Conservation (phyloP, 306 rosid species). For the Dryas alaskensis region DNA sequence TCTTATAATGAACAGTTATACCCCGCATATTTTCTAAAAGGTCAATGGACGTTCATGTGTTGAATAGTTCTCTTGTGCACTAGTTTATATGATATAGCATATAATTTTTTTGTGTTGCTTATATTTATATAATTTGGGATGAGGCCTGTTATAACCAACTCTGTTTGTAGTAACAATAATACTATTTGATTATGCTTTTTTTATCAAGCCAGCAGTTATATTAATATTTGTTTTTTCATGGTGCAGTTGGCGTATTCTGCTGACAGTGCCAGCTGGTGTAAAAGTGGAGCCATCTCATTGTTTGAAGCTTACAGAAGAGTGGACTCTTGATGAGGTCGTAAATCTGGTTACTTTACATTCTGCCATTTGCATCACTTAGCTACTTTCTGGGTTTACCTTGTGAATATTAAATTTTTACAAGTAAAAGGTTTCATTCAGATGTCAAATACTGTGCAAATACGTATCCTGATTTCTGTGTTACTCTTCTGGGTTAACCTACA, state of each 20-base stretch:
- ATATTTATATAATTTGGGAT: background rate
- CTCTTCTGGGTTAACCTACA: background rate
- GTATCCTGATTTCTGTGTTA: background rate
- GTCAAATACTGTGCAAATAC: background rate
- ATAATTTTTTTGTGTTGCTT: background rate
- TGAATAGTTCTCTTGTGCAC: background rate
- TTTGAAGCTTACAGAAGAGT: constrained; percentile 59
- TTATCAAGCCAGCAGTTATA: background rate
- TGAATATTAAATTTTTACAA: constrained; percentile 3
- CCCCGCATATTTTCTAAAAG: background rate
- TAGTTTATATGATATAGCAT: background rate
- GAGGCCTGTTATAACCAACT: background rate
- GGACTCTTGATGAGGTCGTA: constrained; percentile 73
- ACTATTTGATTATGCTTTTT: background rate
- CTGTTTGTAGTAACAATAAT: background rate
- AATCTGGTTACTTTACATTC: constrained; percentile 20
- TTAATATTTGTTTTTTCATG: constrained; percentile 16
- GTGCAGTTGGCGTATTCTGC: constrained; percentile 70
- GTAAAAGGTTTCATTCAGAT: constrained; percentile 6
- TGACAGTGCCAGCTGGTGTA: constrained; percentile 67
- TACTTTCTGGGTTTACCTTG: constrained; percentile 1
- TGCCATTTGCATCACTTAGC: constrained; percentile 1
- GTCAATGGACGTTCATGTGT: background rate
- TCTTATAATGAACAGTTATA: background rate
- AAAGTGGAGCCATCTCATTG: constrained; percentile 62